These are phyloP conservation scores for Cyclotella choctawhatcheeana DNA, from an alignment of 108 stramenopile genomes.

Conservation along the genomic window DNA sequence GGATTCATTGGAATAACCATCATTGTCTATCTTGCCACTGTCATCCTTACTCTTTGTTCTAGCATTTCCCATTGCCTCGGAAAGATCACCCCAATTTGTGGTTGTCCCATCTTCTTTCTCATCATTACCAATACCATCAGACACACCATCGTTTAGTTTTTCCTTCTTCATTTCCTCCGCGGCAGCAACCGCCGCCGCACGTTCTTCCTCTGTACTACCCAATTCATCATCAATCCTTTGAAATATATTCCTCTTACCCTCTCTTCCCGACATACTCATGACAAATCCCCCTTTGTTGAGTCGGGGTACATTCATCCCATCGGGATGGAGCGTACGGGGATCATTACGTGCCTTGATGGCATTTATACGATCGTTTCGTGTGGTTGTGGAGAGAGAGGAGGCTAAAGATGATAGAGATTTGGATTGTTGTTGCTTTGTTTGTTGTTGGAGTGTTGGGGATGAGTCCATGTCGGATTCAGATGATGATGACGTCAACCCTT, in stretches of 20 bases:
- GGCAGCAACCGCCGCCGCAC: neutral
- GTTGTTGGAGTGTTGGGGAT: neutral
- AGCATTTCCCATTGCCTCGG: neutral
- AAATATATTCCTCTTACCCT: constrained; percentile 36
- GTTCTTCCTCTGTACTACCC: neutral
- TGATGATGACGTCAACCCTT: neutral
- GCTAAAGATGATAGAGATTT: constrained; percentile 47
- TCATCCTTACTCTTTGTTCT: neutral
- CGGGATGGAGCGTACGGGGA: constrained; percentile 36
- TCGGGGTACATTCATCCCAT: constrained; percentile 47
- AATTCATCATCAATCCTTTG: constrained; percentile 39
- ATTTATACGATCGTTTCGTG: constrained; percentile 47
- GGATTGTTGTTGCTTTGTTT: no score
- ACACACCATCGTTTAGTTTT: neutral
- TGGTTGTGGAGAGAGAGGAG: constrained; percentile 33
- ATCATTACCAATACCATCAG: neutral
- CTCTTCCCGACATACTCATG: constrained; percentile 21
- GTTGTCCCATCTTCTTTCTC: neutral
- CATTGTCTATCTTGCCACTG: no score
- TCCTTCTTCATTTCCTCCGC: neutral
- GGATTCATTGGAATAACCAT: neutral
- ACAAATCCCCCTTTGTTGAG: constrained; percentile 36
- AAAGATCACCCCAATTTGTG: constrained; percentile 12
- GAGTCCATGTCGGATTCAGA: neutral
- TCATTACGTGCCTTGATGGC: constrained; percentile 23